phyloP scores from a whole-genome alignment of 805 yeast genomes.

The Schizosaccharomyces octosporus region DNA sequence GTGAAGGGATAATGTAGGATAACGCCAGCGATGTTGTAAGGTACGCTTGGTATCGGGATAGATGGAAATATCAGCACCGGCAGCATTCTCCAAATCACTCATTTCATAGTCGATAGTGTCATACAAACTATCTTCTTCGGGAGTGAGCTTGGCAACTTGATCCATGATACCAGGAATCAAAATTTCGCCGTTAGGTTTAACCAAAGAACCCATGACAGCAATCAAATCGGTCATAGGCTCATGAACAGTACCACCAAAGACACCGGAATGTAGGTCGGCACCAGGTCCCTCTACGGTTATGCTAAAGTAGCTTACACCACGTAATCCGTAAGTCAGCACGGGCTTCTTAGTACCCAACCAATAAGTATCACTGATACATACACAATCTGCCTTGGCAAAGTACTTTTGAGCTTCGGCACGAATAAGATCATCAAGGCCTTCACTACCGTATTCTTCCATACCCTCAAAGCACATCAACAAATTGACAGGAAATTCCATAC shows the following conservation, averaged over 20 bases:
- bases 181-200: conserved; percentile 60
- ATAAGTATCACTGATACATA: conserved; percentile 86
- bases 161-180: conserved; percentile 70
- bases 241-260: conserved; percentile 89
- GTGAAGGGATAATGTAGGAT: conserved; percentile 82
- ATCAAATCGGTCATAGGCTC: conserved; percentile 92
- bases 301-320: conserved; percentile 90
- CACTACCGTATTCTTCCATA: conserved; percentile 94
- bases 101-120: conserved; percentile 68
- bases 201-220: conserved; percentile 51
- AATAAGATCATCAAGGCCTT: conserved; percentile 70
- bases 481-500: conserved; percentile 79
- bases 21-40: conserved; percentile 96
- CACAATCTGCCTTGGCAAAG: conserved; percentile 77
- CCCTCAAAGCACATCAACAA: conserved; percentile 87
- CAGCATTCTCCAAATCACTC: conserved; percentile 62
- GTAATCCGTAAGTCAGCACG: conserved; percentile 84
- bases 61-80: conserved; percentile 68
- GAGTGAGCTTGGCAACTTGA: conserved; percentile 85
- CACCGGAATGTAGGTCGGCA: conserved; percentile 92
- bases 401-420: conserved; percentile 52
- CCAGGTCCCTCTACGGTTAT: conserved; percentile 66
- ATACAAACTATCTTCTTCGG: conserved; percentile 48
- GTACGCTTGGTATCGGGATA: conserved; percentile 59
- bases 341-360: conserved; percentile 97